A percentile compares a stretch with the other conserved stretches of the same genome.
Evolutionary conservation across 2,329 filamentous ascomycete species (phyloP).

Genomic region (Ophiocordyceps sinensis): DNA sequence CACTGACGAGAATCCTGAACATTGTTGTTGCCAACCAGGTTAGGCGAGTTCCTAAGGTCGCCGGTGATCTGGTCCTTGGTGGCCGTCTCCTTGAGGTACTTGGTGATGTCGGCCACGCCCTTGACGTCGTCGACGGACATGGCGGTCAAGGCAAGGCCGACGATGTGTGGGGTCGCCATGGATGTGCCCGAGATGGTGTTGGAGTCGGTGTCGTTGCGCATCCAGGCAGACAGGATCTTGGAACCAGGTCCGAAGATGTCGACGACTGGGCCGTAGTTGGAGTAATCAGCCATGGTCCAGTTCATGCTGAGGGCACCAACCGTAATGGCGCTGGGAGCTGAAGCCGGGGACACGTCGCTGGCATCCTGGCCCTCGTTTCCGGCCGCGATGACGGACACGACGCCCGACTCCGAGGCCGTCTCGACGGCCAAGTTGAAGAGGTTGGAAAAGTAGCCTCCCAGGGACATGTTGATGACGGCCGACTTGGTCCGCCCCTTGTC

Average conservation of each 20-base stretch:
- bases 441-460: constrained; percentile 30
- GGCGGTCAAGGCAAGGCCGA: constrained; percentile 35
- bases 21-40: constrained; percentile 36
- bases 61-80: constrained; percentile 26
- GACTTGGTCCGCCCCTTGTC: constrained; percentile 21
- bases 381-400: constrained; percentile 39
- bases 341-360: constrained; percentile 15
- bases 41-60: constrained; percentile 24
- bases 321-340: constrained; percentile 16
- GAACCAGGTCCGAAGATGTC: constrained; percentile 38
- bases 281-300: constrained; percentile 28
- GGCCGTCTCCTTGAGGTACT: constrained; percentile 25
- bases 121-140: constrained; percentile 27
- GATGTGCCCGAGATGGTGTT: constrained; percentile 42
- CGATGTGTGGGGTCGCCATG: constrained; percentile 50
- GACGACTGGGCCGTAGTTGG: constrained; percentile 33
- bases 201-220: constrained; percentile 25
- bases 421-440: constrained; percentile 35
- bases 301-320: constrained; percentile 20
- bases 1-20: not conserved
- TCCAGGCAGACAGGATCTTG: constrained; percentile 32
- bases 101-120: constrained; percentile 21
- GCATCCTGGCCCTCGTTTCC: constrained; percentile 29
- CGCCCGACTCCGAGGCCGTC: constrained; percentile 26
- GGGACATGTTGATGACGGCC: constrained; percentile 40